Conservation (phyloP, 306 rosid species). For the Quercus mongolica region DNA sequence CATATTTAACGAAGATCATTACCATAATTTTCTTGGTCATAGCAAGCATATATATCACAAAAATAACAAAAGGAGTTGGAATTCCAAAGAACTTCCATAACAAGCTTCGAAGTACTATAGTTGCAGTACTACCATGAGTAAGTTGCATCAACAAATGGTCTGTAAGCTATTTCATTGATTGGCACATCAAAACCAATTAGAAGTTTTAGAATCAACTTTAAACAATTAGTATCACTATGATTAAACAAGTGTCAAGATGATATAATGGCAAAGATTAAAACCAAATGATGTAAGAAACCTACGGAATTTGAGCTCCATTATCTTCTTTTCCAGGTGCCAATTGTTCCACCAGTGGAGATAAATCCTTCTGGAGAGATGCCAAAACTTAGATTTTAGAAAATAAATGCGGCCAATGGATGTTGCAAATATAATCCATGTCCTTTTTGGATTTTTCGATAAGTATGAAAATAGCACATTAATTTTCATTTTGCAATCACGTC, state of each 20-base stretch:
- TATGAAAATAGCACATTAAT: too few species aligned
- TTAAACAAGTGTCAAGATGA: constrained; percentile 4
- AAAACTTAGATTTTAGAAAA: constrained; percentile 29
- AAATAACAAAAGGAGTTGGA: neutral
- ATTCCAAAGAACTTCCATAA: neutral
- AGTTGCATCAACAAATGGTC: neutral
- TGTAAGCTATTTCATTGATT: neutral
- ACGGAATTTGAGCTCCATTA: constrained; percentile 84
- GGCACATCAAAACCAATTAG: neutral
- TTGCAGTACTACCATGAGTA: neutral
- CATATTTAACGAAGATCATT: neutral
- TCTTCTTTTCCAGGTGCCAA: constrained; percentile 68
- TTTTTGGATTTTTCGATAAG: too few species aligned
- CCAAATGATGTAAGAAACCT: constrained; percentile 31
- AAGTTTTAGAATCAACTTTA: constrained; percentile 11
- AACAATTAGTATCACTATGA: neutral
- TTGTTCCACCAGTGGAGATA: constrained; percentile 77
- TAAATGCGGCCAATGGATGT: neutral
- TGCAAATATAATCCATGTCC: neutral
- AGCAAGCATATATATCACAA: neutral
- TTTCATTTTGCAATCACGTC: too few species aligned
- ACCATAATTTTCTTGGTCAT: neutral
- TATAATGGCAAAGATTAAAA: constrained; percentile 5
- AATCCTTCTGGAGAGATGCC: constrained; percentile 65
- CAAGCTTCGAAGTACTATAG: neutral